A percentile compares a stretch with the other conserved stretches of the same genome.
phyloP scores from a whole-genome alignment of 140 eudicot species.

The Bidens hawaiensis region DNA sequence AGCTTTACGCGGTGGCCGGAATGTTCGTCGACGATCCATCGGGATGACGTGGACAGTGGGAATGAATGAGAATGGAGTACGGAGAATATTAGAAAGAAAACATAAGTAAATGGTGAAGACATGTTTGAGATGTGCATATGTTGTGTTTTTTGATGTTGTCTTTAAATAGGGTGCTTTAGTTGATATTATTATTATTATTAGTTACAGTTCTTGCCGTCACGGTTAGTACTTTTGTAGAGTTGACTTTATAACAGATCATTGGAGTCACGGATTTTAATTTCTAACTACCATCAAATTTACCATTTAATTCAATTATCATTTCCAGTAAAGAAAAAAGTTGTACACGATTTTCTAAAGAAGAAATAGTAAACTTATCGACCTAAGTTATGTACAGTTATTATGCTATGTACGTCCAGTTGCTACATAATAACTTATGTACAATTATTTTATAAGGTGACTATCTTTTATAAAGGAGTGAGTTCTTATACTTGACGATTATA shows the following conservation, averaged over 20 bases:
- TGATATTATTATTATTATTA: too few relatives aligned
- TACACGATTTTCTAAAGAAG: background rate
- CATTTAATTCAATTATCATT: background rate
- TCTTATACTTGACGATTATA: too few relatives aligned
- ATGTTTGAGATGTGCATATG: background rate
- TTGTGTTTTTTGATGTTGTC: background rate
- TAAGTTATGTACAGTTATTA: too few relatives aligned
- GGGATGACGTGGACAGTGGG: slow-evolving; percentile 37
- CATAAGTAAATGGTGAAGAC: slow-evolving; percentile 12
- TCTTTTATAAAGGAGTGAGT: too few relatives aligned
- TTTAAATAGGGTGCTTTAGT: slow-evolving; percentile 6
- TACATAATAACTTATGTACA: too few relatives aligned
- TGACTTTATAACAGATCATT: background rate
- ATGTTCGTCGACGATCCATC: slow-evolving; percentile 33
- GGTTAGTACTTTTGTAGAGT: background rate
- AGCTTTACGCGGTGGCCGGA: slow-evolving; percentile 39
- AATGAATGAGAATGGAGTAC: slow-evolving; percentile 19
- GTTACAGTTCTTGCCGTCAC: background rate
- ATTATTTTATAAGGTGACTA: too few relatives aligned
- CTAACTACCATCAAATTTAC: slow-evolving; percentile 17
- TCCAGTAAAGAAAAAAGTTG: background rate
- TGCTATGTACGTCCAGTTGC: too few relatives aligned
- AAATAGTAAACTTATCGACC: background rate
- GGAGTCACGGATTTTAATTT: slow-evolving; percentile 5
- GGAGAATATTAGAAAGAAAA: slow-evolving; percentile 12